These are phyloP conservation scores for Talaromyces islandicus DNA, from an alignment of 2,329 filamentous ascomycete genomes.

Conservation along the genomic window DNA sequence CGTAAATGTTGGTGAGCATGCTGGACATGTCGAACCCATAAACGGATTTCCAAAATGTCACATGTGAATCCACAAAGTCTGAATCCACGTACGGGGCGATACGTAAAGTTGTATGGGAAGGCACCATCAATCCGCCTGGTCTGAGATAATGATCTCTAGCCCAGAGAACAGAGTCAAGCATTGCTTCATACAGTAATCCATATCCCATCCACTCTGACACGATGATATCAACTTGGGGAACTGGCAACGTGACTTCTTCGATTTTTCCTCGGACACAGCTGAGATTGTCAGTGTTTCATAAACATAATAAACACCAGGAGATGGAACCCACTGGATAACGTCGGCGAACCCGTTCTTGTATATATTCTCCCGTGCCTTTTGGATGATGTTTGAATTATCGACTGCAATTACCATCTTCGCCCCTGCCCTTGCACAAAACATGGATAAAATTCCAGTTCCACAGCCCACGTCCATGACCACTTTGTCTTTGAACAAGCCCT, in stretches of 20 bases:
- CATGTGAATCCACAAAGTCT: constrained; percentile 70
- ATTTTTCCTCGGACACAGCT: constrained; percentile 74
- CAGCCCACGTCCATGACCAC: constrained; percentile 82
- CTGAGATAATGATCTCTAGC: constrained; percentile 82
- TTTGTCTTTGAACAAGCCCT: constrained; percentile 52
- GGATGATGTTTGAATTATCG: constrained; percentile 85
- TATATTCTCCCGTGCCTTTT: constrained; percentile 78
- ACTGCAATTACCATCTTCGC: constrained; percentile 83
- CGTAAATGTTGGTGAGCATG: constrained; percentile 77
- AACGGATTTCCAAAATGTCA: constrained; percentile 83
- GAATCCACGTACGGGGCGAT: constrained; percentile 73
- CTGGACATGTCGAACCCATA: constrained; percentile 93
- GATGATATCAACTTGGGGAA: constrained; percentile 83
- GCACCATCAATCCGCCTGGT: constrained; percentile 74
- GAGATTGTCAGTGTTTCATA: constrained; percentile 3
- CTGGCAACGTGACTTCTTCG: constrained; percentile 75
- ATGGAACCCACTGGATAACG: constrained; percentile 55
- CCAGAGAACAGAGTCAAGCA: constrained; percentile 87
- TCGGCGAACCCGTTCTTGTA: constrained; percentile 71
- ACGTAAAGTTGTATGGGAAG: constrained; percentile 76
- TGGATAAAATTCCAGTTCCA: constrained; percentile 73
- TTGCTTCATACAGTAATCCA: constrained; percentile 85
- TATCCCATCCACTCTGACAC: constrained; percentile 99
- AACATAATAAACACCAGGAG: neutral
- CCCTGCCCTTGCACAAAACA: constrained; percentile 90